Evolutionary conservation across 2,329 filamentous ascomycete species (phyloP).

Genomic region (Monilinia aucupariae): DNA sequence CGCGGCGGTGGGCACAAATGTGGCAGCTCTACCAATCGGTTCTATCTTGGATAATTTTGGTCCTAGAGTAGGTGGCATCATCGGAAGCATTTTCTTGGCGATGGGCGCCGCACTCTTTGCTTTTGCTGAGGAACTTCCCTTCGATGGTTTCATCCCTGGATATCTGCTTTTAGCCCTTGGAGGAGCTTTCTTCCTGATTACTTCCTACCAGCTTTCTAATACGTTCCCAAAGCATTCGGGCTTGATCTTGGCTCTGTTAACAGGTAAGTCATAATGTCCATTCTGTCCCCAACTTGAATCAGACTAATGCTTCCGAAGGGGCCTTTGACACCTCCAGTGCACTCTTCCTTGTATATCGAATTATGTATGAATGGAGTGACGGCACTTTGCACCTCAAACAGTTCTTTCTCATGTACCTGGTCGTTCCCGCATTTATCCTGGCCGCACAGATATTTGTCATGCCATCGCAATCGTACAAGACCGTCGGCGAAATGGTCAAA

Average conservation of each 20-base stretch:
- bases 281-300: neutral
- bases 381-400: constrained; percentile 54
- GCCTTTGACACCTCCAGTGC: constrained; percentile 81
- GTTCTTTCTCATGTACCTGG: constrained; percentile 69
- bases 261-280: constrained; percentile 40
- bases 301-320: constrained; percentile 33
- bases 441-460: constrained; percentile 65
- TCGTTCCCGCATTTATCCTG: constrained; percentile 63
- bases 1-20: constrained; percentile 81
- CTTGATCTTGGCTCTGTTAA: constrained; percentile 72
- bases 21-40: constrained; percentile 78
- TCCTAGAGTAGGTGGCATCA: constrained; percentile 67
- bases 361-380: constrained; percentile 58
- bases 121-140: constrained; percentile 56
- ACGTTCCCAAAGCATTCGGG: constrained; percentile 73
- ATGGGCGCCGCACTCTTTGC: constrained; percentile 69
- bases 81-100: constrained; percentile 63
- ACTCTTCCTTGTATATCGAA: constrained; percentile 67
- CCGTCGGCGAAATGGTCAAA: constrained; percentile 73
- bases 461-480: constrained; percentile 75
- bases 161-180: constrained; percentile 74
- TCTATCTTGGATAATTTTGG: constrained; percentile 79
- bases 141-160: constrained; percentile 70
- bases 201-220: constrained; percentile 79
- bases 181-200: constrained; percentile 76